Evolutionary conservation across 805 yeast genomes (phyloP).

Genomic region (Cyberlindnera euphorbiiphila): DNA sequence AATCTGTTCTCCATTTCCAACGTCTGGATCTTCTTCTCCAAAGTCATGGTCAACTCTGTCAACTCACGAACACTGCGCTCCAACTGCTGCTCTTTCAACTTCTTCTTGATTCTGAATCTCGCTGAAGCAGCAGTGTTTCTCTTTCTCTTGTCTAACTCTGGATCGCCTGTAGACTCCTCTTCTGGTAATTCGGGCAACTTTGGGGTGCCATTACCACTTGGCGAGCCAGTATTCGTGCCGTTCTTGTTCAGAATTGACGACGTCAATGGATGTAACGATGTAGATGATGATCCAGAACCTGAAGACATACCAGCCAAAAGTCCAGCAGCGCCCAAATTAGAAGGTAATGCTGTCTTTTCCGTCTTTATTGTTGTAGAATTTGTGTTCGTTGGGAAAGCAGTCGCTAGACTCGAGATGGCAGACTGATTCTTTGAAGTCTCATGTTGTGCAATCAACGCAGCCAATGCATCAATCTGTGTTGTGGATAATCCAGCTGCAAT

Average conservation of each 20-base stretch:
- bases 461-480: constrained; percentile 68
- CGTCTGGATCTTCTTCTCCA: constrained; percentile 75
- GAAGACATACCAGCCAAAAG: too few species aligned
- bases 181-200: constrained; percentile 14
- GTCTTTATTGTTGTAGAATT: neutral
- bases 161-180: constrained; percentile 25
- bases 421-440: constrained; percentile 31
- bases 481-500: constrained; percentile 62
- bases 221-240: too few species aligned
- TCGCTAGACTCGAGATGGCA: neutral
- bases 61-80: constrained; percentile 72
- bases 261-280: too few species aligned
- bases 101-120: constrained; percentile 87
- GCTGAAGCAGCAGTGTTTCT: constrained; percentile 95
- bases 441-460: constrained; percentile 71
- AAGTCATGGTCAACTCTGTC: constrained; percentile 56
- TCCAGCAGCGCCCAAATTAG: too few species aligned
- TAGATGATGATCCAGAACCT: neutral
- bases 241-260: too few species aligned
- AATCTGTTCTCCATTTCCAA: constrained; percentile 91
- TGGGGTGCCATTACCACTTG: too few species aligned
- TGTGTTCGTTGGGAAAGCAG: constrained; percentile 1
- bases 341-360: too few species aligned
- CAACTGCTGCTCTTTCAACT: constrained; percentile 87
- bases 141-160: constrained; percentile 69